Conservation (phyloP, 495 filamentous ascomycete genomes). For the Penicillium canariense region DNA sequence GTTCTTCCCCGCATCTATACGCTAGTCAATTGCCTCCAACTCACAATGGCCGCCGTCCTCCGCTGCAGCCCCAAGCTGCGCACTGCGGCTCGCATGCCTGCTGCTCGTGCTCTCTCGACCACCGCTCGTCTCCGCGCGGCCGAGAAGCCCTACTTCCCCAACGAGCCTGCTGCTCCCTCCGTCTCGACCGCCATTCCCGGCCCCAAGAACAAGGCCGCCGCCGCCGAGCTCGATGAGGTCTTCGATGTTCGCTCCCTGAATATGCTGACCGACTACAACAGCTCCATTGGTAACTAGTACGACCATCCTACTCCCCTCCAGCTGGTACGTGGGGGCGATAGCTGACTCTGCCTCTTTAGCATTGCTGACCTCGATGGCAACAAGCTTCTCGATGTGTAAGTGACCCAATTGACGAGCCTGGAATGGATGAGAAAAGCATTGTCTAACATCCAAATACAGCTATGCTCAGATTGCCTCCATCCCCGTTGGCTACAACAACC, state of each 20-base stretch:
- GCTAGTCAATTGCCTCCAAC: conserved; percentile 2
- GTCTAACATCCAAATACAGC: conserved; percentile 36
- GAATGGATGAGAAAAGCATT: conserved; percentile 10
- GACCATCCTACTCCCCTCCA: conserved; percentile 8
- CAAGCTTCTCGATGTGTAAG: conserved; percentile 70
- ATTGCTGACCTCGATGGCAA: conserved; percentile 83
- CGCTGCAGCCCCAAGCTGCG: conserved; percentile 44
- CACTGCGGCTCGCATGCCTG: conserved; percentile 36
- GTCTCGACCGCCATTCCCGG: conserved; percentile 82
- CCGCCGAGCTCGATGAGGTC: conserved; percentile 73
- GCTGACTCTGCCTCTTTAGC: conserved; percentile 45
- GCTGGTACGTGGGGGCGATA: neutral
- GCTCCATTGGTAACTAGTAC: conserved; percentile 63
- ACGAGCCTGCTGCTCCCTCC: conserved; percentile 73
- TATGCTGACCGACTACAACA: conserved; percentile 81
- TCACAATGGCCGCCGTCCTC: conserved; percentile 46
- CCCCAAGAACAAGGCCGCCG: conserved; percentile 67
- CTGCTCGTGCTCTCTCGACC: conserved; percentile 41
- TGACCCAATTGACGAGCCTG: conserved; percentile 13
- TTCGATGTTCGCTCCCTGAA: conserved; percentile 94
- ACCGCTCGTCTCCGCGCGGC: conserved; percentile 40
- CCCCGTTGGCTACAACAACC: conserved; percentile 96
- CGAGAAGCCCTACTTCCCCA: conserved; percentile 59
- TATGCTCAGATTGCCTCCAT: conserved; percentile 98
- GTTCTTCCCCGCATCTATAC: conserved; percentile 16